Evolutionary conservation across 2,329 filamentous ascomycete genomes (phyloP), one percentile per base, ranked within the genome.

Genomic region (Epichloe typhina): DNA sequence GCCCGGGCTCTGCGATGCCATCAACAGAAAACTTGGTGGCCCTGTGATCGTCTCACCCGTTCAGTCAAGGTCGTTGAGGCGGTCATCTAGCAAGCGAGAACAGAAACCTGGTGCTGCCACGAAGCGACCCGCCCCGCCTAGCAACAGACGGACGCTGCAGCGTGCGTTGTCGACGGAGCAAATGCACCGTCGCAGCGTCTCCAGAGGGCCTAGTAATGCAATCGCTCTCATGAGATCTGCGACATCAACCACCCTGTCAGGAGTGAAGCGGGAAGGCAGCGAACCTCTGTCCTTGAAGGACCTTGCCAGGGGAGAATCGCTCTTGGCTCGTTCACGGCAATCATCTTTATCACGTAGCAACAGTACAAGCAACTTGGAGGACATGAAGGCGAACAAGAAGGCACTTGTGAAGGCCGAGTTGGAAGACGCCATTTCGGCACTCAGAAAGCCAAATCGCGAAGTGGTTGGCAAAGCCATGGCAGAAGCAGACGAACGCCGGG

Each of bases 11-110:
- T 88, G 85, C 59, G 76, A 82, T 45, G 72, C 75, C 4, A 80
- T 90, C 53, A 88, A 84, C 64, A 81, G 80, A 55, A 89, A 89
- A 62, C 73, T 91, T 4, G 86, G 87, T 15, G 86, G 86, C 0
- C 86, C 85, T 1, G 72, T 79, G 8, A 77, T 80, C 53, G 68
- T 77, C 21, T 75, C 82, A 4, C 67, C 74, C 7, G 64, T 70
- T 1, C 80, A 79, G 57, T 70, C 74, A 9, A 78, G 71, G 56
- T 59, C 72, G 15, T 60, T 67, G 15, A 77, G 73, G 55, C 64
- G 66, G 5, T 64, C 70, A 13, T 66, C 63, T 1, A 58, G 59
- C 38, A 72, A 72, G 54, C 64, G 66, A 7, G 73, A 72, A 36
- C 64, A 72, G 19, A 76, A 71, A 53, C 76, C 78, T 7, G 78